Base-by-base conservation (phyloP, 129 eudicot species). In the Flaveria bidentis region DNA sequence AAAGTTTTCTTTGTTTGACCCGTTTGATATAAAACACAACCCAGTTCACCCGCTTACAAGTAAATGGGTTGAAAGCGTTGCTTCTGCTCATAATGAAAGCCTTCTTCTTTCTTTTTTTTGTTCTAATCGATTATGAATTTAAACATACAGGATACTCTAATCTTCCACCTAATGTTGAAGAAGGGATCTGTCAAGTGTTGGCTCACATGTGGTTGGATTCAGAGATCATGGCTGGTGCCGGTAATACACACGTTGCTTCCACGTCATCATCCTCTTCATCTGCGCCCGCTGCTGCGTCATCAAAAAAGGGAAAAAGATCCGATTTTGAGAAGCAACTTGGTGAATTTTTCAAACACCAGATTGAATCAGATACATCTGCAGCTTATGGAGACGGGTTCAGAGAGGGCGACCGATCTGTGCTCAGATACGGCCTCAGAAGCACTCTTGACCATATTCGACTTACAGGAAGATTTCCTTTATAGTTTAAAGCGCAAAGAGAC, bases 121-220 rank as follows among this genome's bases (percentile, higher is more conserved):
- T 78, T 78, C 30, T 61, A 20, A 72, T 72, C 9, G 36, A 72
- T 57, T 18, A 51, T 4, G 39, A 52, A 66, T 55, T 44, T 18
- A 66, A 72, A 73, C 67, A 53, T 55, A 74, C 79, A 82, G 85
- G 82, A 44, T 77, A 64, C 70, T 72, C 71, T 45, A 82, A 72
- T 69, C 82, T 82, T 77, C 78, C 79, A 15, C 79, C 85, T 30
- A 51, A 82, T 20, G 85, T 82, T 5, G 85, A 82, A 77, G 82
- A 72, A 82, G 82, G 85, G 18, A 82, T 82, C 17, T 77, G 85
- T 58, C 82, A 77, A 77, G 82, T 82, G 63, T 13, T 82, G 8
- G 82, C 79, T 44, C 82, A 82, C 78, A 71, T 77, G 82, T 82
- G 85, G 85, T 56, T 82, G 51, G 82, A 77, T 56, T 82, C 85